Conservation (phyloP, 441 rosid species). For the Pelargonium citronellum region DNA sequence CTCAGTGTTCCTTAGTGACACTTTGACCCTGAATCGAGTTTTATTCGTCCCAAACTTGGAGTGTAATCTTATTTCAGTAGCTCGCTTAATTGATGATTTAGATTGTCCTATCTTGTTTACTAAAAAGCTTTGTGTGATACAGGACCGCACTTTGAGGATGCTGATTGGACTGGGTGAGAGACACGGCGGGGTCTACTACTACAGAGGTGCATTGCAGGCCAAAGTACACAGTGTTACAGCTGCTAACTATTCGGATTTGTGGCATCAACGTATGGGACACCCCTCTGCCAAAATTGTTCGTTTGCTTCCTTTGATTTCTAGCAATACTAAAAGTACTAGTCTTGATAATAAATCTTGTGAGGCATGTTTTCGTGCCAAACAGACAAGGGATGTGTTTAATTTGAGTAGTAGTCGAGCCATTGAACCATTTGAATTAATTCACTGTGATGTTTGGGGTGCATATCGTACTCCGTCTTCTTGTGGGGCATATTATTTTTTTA, state of each 20-base stretch:
- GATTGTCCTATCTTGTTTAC: neutral
- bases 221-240: neutral
- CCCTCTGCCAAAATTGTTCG: neutral
- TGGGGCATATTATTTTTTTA: constrained; percentile 12
- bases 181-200: neutral
- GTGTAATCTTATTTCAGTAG: neutral
- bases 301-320: neutral
- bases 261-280: neutral
- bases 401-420: neutral
- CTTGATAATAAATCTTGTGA: neutral
- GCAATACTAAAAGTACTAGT: neutral
- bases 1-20: too few relatives aligned
- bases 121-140: neutral
- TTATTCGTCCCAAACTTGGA: neutral
- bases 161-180: neutral
- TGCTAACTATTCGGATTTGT: neutral
- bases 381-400: neutral
- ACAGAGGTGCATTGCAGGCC: neutral
- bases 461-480: too few relatives aligned
- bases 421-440: neutral
- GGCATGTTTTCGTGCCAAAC: neutral
- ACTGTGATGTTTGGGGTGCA: constrained; percentile 1
- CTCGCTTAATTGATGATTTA: neutral
- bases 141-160: neutral
- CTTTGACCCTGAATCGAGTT: too few relatives aligned